These are phyloP conservation scores for Fusarium nygamai DNA, from an alignment of 2,329 filamentous ascomycete genomes.

Conservation along the genomic window DNA sequence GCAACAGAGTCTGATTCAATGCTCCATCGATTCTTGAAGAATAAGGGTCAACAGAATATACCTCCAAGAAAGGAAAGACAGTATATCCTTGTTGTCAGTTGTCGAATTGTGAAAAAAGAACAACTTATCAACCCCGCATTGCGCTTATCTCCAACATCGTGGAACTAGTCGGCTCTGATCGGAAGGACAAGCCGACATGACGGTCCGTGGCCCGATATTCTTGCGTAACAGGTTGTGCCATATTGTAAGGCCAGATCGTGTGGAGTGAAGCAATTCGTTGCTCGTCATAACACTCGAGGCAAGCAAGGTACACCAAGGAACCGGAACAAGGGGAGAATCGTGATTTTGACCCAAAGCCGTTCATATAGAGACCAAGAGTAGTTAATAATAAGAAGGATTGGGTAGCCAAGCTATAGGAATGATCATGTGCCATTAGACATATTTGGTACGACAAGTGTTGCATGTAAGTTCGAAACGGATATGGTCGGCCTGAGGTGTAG, in stretches of 20 bases:
- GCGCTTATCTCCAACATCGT: slow-evolving; percentile 47
- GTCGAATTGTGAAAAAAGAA: not conserved
- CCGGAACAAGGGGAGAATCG: fast-evolving
- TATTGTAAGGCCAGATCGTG: not conserved
- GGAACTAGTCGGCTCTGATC: slow-evolving; percentile 11
- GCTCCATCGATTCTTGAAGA: too few species aligned
- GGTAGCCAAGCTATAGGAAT: too few species aligned
- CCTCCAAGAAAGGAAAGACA: too few species aligned
- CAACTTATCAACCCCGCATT: slow-evolving; percentile 33
- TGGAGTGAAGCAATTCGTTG: fast-evolving
- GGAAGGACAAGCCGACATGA: slow-evolving; percentile 4
- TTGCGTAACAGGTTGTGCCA: not conserved
- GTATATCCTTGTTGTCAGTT: not conserved
- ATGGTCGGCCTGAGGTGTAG: not conserved
- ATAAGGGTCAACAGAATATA: too few species aligned
- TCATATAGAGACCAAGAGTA: not conserved
- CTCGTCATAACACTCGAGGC: not conserved
- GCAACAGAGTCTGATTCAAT: too few species aligned
- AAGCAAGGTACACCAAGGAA: too few species aligned
- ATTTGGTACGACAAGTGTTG: not conserved
- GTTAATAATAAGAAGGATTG: fast-evolving
- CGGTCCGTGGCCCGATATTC: slow-evolving; percentile 50
- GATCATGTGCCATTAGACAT: not conserved
- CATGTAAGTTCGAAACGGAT: not conserved
- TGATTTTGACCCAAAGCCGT: fast-evolving